Evolutionary conservation across 2,329 filamentous ascomycete species (phyloP), one percentile per base, ranked within the genome.

Genomic region (Chaetomium olivaceum): DNA sequence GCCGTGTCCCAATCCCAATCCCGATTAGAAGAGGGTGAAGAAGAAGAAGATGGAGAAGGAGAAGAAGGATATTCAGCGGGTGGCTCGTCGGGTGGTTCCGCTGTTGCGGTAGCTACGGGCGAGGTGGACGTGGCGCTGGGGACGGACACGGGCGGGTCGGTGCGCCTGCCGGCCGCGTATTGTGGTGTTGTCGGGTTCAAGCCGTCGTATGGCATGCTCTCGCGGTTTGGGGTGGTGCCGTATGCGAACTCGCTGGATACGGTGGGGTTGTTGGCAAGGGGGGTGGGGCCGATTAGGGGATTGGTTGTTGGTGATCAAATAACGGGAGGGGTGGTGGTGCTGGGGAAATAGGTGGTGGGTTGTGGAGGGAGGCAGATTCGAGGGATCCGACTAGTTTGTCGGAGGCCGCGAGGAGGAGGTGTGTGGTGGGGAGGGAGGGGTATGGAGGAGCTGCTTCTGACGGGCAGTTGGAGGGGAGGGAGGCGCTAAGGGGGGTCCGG

Each of bases 181-280:
- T 93, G 90, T 9, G 91, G 91, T 3, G 84, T 89, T 0, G 84
- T 94, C 19, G 93, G 93, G 0, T 96, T 93, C 78, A 97, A 97
- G 77, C 93, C 93, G 1, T 95, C 91, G 31, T 97, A 97, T 74
- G 93, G 93, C 19, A 85, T 94, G 79, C 77, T 97, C 33, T 96
- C 92, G 54, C 85, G 93, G 66, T 92, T 89, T 81, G 93, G 93
- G 1, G 91, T 97, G 2, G 87, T 97, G 58, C 90, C 92, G 16
- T 97, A 97, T 75, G 93, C 93, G 9, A 97, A 97, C 76, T 96
- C 92, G 1, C 80, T 97, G 9, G 93, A 97, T 74, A 97, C 93
- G 0, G 92, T 97, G 9, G 93, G 93, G 0, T 82, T 97, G 3
- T 71, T 97, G 52, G 87, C 88, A 0, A 79, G 76, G 56, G 80